Evolutionary conservation across 2,329 filamentous ascomycete species (phyloP), one percentile per base, ranked within the genome.

Genomic region (Hymenoscyphus albidus): DNA sequence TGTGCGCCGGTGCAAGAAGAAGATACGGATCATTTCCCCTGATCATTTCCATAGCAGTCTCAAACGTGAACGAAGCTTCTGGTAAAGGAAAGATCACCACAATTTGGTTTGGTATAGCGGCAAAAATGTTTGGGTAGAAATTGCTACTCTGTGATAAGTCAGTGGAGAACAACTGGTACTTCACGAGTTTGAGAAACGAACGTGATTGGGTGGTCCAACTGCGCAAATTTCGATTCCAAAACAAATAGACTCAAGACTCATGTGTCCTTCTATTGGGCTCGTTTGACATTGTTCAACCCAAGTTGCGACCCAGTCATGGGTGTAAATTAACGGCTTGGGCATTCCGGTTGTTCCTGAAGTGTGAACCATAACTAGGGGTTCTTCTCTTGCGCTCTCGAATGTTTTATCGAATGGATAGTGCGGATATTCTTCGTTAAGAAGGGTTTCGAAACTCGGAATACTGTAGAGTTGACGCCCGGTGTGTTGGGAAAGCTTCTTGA

Each of bases 261-360:
- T 39, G 27, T 62, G 32, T 31, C 61, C 31, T 58, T 42, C n/a
- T 16, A 40, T 18, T 16, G 61, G 48, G 48, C 27, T 10, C 16
- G 51, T 44, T 0, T 35, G 39, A 48, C 58, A 76, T 4, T 27
- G 27, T 18, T 51, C 76, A 66, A 80, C 77, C 72, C 77, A 74
- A 0, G 76, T 76, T 0, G 72, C 72, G 6, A 77, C 65, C 39
- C 72, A 67, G 9, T 70, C 74, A 67, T 81, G 75, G 5, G 75
- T 73, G 69, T 73, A 73, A 1, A 71, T 64, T 14, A 80, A 74
- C 0, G 77, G 77, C 61, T 80, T 80, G 2, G 78, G 79, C 0
- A 78, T 59, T 1, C 79, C 79, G 0, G 78, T 80, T 1, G 75
- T 74, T 5, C 79, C 79, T 3, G 78, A 80, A 0, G 79, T 80